A percentile compares a stretch with the other conserved stretches of the same genome.
Conservation (phyloP, 2,329 filamentous ascomycete species). For the Beauveria rudraprayagi region DNA sequence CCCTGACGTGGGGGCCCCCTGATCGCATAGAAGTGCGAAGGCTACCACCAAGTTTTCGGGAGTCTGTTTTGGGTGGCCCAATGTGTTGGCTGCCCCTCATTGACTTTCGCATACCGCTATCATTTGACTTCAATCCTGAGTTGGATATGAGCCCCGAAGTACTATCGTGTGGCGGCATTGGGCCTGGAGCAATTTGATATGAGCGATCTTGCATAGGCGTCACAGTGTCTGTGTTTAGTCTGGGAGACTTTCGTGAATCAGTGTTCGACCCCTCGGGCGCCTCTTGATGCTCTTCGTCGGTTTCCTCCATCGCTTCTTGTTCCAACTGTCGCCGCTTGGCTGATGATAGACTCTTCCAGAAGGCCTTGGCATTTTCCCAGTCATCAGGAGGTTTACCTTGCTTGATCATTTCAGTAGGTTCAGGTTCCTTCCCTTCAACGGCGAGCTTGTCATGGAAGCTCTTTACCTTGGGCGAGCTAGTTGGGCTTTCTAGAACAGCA, state of each 20-base stretch:
- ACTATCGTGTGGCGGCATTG: slow-evolving; percentile 20
- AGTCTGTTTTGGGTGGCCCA: not conserved
- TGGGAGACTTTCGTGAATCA: not conserved
- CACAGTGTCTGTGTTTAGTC: slow-evolving; percentile 19
- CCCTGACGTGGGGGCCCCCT: not conserved
- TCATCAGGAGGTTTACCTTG: slow-evolving; percentile 29
- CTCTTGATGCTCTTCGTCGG: slow-evolving; percentile 30
- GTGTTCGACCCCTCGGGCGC: not conserved
- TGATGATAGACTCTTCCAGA: slow-evolving; percentile 59
- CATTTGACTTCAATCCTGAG: not conserved
- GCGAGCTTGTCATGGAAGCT: not conserved
- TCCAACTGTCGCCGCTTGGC: slow-evolving; percentile 57
- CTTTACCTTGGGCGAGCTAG: slow-evolving; percentile 17
- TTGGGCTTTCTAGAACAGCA: slow-evolving; percentile 58
- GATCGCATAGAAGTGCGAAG: slow-evolving; percentile 24
- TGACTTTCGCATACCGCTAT: slow-evolving; percentile 15
- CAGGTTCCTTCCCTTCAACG: not conserved
- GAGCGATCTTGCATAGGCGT: slow-evolving; percentile 18
- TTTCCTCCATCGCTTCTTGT: slow-evolving; percentile 42
- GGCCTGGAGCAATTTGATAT: slow-evolving; percentile 33
- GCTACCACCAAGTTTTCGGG: slow-evolving; percentile 14
- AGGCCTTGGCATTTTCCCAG: slow-evolving; percentile 62
- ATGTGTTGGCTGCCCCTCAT: slow-evolving; percentile 10
- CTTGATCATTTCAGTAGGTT: not conserved
- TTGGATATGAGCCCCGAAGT: not conserved